A percentile compares a stretch with the other conserved stretches of the same genome.
phyloP scores from a whole-genome alignment of 352 stramenopile genomes.

The Globisporangium carolinianum region DNA sequence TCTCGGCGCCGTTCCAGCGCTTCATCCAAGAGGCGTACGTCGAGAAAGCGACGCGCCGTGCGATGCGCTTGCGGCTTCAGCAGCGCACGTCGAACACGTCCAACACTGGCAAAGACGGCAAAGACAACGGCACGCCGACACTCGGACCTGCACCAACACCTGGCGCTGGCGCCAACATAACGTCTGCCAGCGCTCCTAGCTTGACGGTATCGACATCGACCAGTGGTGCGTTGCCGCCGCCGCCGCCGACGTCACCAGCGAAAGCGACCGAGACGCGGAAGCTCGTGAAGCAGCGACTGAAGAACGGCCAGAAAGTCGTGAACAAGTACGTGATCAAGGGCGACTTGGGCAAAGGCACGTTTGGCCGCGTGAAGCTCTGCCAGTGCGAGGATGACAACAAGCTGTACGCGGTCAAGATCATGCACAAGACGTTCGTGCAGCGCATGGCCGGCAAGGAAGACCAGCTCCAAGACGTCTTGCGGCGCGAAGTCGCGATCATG shows the following conservation, averaged over 20 bases:
- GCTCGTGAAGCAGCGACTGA: slow-evolving; percentile 75
- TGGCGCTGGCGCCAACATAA: slow-evolving; percentile 16
- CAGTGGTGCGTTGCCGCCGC: slow-evolving; percentile 24
- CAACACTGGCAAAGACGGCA: neutral
- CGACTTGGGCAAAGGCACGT: slow-evolving; percentile 87
- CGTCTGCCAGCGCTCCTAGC: neutral
- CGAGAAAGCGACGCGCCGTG: slow-evolving; percentile 75
- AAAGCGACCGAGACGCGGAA: slow-evolving; percentile 75
- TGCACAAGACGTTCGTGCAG: slow-evolving; percentile 88
- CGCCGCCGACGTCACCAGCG: slow-evolving; percentile 39
- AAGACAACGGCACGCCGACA: slow-evolving; percentile 9
- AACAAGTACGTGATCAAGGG: slow-evolving; percentile 94
- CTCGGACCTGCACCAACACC: slow-evolving; percentile 10
- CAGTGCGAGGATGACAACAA: slow-evolving; percentile 72
- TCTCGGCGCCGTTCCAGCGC: slow-evolving; percentile 78
- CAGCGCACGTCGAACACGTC: slow-evolving; percentile 28
- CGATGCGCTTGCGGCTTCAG: slow-evolving; percentile 73
- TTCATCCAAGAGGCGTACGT: slow-evolving; percentile 86
- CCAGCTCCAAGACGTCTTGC: slow-evolving; percentile 74
- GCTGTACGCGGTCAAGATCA: slow-evolving; percentile 87
- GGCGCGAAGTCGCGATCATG: slow-evolving; percentile 94
- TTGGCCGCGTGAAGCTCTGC: slow-evolving; percentile 82
- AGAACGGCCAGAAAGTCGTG: slow-evolving; percentile 83
- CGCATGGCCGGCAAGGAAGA: slow-evolving; percentile 84
- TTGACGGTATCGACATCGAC: neutral